Conservation (phyloP, 73 alveolate genomes). For the Tetrahymena borealis region DNA sequence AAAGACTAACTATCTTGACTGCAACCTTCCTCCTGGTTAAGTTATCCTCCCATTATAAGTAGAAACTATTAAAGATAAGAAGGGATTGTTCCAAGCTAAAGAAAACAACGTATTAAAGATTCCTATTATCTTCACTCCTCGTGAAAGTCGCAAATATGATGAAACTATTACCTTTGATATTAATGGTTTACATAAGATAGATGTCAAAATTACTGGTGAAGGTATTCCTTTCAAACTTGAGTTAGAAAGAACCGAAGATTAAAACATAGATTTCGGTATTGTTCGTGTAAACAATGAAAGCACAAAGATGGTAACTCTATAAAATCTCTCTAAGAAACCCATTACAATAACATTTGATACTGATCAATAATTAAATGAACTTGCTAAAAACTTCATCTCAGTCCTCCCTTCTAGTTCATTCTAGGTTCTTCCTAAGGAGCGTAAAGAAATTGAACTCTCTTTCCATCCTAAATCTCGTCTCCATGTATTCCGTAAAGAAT, state of each 20-base stretch:
- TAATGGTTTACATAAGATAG: conserved; percentile 87
- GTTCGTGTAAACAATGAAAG: conserved; percentile 83
- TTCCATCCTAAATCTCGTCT: conserved; percentile 93
- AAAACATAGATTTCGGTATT: conserved; percentile 90
- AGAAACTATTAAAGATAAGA: conserved; percentile 62
- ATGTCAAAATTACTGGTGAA: conserved; percentile 96
- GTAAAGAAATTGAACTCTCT: conserved; percentile 83
- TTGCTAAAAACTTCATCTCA: conserved; percentile 53
- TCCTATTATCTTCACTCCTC: conserved; percentile 95
- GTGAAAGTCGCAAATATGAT: conserved; percentile 85
- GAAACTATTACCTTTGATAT: conserved; percentile 90
- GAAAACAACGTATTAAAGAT: conserved; percentile 60
- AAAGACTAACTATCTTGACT: conserved; percentile 90
- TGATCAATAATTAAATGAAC: conserved; percentile 43
- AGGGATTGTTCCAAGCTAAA: conserved; percentile 57
- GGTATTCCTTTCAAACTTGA: conserved; percentile 96
- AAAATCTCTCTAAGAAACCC: conserved; percentile 63
- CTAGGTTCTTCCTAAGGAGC: conserved; percentile 85
- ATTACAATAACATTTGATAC: conserved; percentile 56
- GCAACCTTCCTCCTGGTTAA: conserved; percentile 91
- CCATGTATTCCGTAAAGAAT: conserved; percentile 87
- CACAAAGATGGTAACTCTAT: conserved; percentile 62
- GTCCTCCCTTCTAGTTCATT: conserved; percentile 68
- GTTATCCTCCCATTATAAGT: conserved; percentile 89
- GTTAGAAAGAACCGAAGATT: conserved; percentile 90